Evolutionary conservation across 2,329 filamentous ascomycete species (phyloP).

Genomic region (Cladosporium phlei): DNA sequence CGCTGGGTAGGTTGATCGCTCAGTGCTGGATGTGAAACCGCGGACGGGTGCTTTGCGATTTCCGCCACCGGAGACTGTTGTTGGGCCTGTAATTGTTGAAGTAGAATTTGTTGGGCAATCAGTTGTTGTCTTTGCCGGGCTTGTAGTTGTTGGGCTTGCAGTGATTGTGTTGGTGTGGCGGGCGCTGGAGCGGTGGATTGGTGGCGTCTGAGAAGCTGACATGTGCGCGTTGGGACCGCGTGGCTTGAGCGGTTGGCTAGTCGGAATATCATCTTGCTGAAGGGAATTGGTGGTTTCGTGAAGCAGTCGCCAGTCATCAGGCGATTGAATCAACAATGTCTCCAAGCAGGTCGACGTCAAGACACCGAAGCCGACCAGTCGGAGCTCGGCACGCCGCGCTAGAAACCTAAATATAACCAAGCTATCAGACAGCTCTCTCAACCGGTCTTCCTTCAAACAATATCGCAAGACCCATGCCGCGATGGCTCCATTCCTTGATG

Average conservation of each 20-base stretch:
- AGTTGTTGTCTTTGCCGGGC: no score
- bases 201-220: neutral
- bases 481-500: neutral
- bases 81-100: neutral
- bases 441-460: no score
- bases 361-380: no score
- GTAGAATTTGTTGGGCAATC: no score
- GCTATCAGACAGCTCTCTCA: no score
- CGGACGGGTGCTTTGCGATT: constrained; percentile 4
- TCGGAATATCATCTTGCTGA: neutral
- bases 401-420: no score
- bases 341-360: no score
- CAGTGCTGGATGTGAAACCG: constrained; percentile 9
- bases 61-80: neutral
- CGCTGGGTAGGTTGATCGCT: neutral
- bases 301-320: no score
- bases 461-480: no score
- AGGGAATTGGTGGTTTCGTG: no score
- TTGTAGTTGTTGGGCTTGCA: constrained; percentile 1
- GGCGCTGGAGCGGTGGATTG: constrained; percentile 1
- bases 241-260: neutral
- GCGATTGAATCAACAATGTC: no score
- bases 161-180: neutral
- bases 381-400: no score
- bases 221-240: neutral